Conservation (phyloP, 768 basidiomycete genomes). For the Tulasnella sp. region DNA sequence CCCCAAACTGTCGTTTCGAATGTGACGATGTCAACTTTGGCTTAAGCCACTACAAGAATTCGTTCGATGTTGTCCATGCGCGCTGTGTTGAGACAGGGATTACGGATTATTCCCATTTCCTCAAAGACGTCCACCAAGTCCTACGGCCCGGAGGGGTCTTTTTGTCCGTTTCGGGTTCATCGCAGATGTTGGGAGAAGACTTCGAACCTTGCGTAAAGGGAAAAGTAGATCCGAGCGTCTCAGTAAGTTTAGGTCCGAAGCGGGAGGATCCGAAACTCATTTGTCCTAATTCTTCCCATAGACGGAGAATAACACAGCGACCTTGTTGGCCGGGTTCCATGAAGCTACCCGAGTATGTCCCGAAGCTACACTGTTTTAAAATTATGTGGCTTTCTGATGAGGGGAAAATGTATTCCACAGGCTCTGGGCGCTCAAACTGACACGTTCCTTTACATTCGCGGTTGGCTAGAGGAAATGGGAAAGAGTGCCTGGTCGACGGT, state of each 20-base stretch:
- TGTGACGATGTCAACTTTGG: slow-evolving; percentile 27
- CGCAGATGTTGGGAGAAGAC: slow-evolving; percentile 5
- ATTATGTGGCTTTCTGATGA: neutral
- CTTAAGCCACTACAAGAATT: slow-evolving; percentile 19
- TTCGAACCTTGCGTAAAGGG: neutral
- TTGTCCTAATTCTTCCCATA: neutral
- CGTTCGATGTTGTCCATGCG: slow-evolving; percentile 23
- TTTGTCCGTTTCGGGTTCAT: slow-evolving; percentile 1
- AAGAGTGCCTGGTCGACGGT: neutral
- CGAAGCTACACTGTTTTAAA: neutral
- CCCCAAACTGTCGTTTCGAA: slow-evolving; percentile 22
- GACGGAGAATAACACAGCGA: neutral
- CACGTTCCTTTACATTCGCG: neutral
- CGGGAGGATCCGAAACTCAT: neutral
- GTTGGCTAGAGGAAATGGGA: neutral
- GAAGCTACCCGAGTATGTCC: neutral
- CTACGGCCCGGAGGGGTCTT: slow-evolving; percentile 19
- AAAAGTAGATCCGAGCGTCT: neutral
- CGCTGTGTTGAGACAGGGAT: slow-evolving; percentile 11
- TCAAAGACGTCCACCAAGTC: slow-evolving; percentile 2
- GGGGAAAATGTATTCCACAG: neutral
- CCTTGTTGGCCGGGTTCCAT: neutral
- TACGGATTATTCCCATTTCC: neutral
- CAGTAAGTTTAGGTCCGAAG: neutral
- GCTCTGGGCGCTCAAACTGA: neutral